Evolutionary conservation across 441 rosid genomes (phyloP).

Genomic region (Syzygium syzygioides): DNA sequence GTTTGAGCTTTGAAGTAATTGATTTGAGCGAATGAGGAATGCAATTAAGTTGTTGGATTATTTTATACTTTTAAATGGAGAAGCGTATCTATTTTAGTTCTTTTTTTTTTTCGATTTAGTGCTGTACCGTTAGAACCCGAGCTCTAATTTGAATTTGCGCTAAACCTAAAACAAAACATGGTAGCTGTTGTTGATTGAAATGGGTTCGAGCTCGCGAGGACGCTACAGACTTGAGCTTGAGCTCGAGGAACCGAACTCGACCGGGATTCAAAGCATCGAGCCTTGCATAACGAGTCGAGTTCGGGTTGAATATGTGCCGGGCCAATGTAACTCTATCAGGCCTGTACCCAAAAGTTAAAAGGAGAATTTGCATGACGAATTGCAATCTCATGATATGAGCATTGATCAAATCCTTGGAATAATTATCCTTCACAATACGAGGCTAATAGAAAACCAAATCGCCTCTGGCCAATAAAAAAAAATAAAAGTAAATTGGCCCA

Average conservation of each 20-base stretch:
- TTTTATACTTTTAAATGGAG: background rate
- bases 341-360: background rate
- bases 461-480: background rate
- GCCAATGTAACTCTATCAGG: background rate
- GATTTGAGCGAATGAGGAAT: background rate
- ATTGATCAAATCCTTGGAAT: background rate
- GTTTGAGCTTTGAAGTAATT: background rate
- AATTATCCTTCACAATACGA: background rate
- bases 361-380: background rate
- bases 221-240: background rate
- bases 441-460: background rate
- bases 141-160: background rate
- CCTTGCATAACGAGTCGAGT: background rate
- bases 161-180: no score
- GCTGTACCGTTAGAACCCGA: background rate
- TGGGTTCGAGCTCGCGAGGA: background rate
- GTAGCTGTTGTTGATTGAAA: background rate
- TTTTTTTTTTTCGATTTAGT: no score
- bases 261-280: background rate
- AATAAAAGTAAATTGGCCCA: background rate
- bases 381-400: background rate
- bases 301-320: background rate
- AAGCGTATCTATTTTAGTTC: background rate
- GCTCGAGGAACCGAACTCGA: background rate
- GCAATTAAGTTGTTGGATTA: background rate